These are phyloP conservation scores for Bruguiera hainesii DNA, from an alignment of 441 rosid genomes.

Conservation along the genomic window DNA sequence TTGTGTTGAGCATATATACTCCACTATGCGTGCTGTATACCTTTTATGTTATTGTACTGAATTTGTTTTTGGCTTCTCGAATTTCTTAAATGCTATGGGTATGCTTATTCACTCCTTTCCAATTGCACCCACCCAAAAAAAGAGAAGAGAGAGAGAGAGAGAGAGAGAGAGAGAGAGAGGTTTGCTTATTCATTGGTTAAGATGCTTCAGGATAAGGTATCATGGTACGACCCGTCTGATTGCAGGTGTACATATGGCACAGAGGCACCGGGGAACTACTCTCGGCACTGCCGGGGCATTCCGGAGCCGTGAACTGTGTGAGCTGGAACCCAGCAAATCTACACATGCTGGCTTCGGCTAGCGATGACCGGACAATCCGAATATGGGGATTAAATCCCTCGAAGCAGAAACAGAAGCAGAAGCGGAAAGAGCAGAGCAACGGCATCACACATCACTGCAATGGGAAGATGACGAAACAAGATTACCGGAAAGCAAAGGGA, in stretches of 20 bases:
- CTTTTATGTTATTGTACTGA: too few relatives aligned
- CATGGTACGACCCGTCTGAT: background rate
- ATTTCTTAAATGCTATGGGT: too few relatives aligned
- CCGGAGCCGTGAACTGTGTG: slow-evolving; percentile 53
- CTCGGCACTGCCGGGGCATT: slow-evolving; percentile 43
- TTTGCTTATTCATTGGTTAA: background rate
- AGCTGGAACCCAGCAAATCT: slow-evolving; percentile 52
- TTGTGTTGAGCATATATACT: too few relatives aligned
- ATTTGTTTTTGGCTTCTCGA: too few relatives aligned
- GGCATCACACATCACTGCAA: slow-evolving; percentile 42
- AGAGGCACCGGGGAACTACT: slow-evolving; percentile 41
- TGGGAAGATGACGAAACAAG: slow-evolving; percentile 28
- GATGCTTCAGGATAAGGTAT: background rate
- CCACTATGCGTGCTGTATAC: too few relatives aligned
- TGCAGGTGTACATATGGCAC: slow-evolving; percentile 52
- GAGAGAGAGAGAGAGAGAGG: too few relatives aligned
- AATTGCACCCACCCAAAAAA: too few relatives aligned
- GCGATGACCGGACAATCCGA: slow-evolving; percentile 52
- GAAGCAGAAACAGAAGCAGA: slow-evolving; percentile 22
- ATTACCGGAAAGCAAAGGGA: too few relatives aligned
- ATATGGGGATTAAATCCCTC: slow-evolving; percentile 48
- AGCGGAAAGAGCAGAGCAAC: slow-evolving; percentile 25
- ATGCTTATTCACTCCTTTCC: too few relatives aligned
- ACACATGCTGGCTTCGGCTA: slow-evolving; percentile 55
- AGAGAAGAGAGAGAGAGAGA: too few relatives aligned